Evolutionary conservation across 306 rosid species (phyloP), one percentile per base, ranked within the genome.

Genomic region (Notholithocarpus densiflorus): DNA sequence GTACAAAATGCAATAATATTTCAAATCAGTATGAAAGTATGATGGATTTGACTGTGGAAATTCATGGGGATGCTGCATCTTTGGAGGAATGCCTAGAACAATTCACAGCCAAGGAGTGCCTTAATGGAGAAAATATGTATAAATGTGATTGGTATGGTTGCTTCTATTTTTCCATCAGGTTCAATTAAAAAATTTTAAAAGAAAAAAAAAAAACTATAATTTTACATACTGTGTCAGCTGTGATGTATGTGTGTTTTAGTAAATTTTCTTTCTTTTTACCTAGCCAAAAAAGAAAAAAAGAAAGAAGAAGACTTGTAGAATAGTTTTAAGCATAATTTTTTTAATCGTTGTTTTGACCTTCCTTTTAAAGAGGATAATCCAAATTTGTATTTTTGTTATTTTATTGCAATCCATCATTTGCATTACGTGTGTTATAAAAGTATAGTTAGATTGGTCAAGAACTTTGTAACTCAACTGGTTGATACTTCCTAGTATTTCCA

Each of bases 1-100:
- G 99, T 88, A 88, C 98, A 68, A 78, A 86, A 59, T 96, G 99
- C 79, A 74, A 87, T 5, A 91, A 91, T 78, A 75, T 83, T 77
- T 96, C 99, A 75, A 96, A 91, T 76, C 97, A 90, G 76, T 92
- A 88, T 76, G 99, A 96, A 80, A 89, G 85, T 87, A 96, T 96
- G 99, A 91, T 96, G 99, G 99, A 96, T 85, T 88, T 96, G 83
- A 91, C 98, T 17, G 99, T 96, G 74, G 99, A 96, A 81, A 96
- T 96, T 82, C 98, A 96, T 40, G 99, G 99, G 73, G 94, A 93
- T 82, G 98, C 97, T 81, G 86, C 87, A 72, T 96, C 96, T 60
- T 84, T 96, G 81, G 98, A 93, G 88, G 96, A 93, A 86, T 96
- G 99, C 87, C 94, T 96, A 37, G 91, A 91, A 74, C 99, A 93